phyloP scores from a whole-genome alignment of 352 stramenopile species.

The Peronospora belbahrii region DNA sequence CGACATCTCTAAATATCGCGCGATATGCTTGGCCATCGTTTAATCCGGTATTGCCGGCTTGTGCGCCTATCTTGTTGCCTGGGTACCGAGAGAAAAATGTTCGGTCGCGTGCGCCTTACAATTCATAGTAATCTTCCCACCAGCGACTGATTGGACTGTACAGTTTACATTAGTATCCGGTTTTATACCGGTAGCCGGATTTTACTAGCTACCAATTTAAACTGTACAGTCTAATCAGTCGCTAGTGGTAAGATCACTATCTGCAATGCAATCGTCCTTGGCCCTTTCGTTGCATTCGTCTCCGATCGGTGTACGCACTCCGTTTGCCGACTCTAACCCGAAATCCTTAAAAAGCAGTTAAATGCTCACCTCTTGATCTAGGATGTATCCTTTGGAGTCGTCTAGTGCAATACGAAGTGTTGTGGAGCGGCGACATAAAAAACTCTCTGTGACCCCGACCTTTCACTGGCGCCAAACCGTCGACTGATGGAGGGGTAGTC shows the following conservation, averaged over 20 bases:
- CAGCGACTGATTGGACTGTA: slow-evolving; percentile 24
- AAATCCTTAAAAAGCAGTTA: slow-evolving; percentile 18
- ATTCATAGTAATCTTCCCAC: slow-evolving; percentile 28
- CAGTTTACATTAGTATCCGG: not conserved
- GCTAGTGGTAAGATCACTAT: no score
- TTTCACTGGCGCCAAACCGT: no score
- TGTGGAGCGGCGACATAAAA: no score
- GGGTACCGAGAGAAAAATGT: slow-evolving; percentile 25
- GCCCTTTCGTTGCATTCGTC: not conserved
- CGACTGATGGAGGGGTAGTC: no score
- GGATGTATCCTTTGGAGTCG: slow-evolving; percentile 1
- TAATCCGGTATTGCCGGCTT: no score
- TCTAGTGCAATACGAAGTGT: slow-evolving; percentile 19
- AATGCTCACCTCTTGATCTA: slow-evolving; percentile 20
- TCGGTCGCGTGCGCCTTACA: slow-evolving; percentile 20
- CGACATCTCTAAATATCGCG: no score
- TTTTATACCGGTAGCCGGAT: no score
- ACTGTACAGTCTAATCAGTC: no score
- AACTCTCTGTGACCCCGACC: no score
- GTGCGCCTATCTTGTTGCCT: no score
- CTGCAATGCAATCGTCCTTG: not conserved
- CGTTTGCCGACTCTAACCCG: slow-evolving; percentile 11
- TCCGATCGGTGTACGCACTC: slow-evolving; percentile 10
- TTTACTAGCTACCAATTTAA: no score
- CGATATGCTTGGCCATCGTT: no score